Evolutionary conservation across 2,329 filamentous ascomycete species (phyloP).

Genomic region (Talaromyces islandicus): DNA sequence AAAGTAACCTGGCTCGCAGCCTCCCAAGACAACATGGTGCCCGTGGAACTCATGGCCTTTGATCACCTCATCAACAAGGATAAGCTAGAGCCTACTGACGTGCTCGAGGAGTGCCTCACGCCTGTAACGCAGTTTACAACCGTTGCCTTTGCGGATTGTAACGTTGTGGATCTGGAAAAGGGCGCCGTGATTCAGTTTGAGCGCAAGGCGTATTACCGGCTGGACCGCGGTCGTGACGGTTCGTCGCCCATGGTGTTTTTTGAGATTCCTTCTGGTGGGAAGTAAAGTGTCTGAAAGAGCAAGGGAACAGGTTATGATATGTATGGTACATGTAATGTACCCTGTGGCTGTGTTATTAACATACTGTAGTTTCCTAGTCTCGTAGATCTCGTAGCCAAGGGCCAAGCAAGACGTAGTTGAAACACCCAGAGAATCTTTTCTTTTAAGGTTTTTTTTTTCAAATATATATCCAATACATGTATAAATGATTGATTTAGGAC

Average conservation of each 20-base stretch:
- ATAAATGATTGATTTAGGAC: too few relatives aligned
- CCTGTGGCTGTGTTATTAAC: too few relatives aligned
- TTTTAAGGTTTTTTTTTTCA: too few relatives aligned
- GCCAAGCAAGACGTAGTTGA: too few relatives aligned
- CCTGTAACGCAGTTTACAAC: constrained; percentile 67
- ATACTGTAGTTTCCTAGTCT: too few relatives aligned
- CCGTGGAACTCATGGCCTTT: constrained; percentile 84
- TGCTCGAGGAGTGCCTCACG: constrained; percentile 76
- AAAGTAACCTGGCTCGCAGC: constrained; percentile 90
- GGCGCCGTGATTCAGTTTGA: constrained; percentile 95
- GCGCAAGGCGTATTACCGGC: constrained; percentile 82
- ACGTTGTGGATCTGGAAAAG: constrained; percentile 69
- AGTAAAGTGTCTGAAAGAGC: background rate
- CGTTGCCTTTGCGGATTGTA: constrained; percentile 72
- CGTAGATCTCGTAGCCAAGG: too few relatives aligned
- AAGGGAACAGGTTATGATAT: too few relatives aligned
- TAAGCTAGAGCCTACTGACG: constrained; percentile 80
- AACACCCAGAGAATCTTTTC: too few relatives aligned
- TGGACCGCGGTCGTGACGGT: constrained; percentile 56
- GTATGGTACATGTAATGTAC: too few relatives aligned
- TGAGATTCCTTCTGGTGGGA: constrained; percentile 60
- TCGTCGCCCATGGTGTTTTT: constrained; percentile 59
- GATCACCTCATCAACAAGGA: constrained; percentile 95
- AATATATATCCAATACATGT: too few relatives aligned
- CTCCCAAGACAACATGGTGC: constrained; percentile 64